Evolutionary conservation across 164 flowering plant genomes (phyloP).

Genomic region (Magnolia officinalis): DNA sequence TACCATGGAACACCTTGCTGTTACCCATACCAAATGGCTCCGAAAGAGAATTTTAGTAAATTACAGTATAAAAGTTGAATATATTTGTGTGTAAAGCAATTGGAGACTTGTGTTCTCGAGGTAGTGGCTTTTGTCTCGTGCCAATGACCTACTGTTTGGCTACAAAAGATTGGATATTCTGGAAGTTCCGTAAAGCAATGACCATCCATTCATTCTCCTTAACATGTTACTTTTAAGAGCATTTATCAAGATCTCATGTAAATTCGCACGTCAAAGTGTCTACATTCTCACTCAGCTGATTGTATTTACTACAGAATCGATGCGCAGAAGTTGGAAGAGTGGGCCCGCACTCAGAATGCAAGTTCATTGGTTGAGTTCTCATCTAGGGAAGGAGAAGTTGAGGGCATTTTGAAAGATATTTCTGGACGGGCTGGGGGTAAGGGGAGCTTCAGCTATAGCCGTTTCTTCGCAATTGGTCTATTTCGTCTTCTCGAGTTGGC

Average conservation of each 20-base stretch:
- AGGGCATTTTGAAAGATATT: slow-evolving; percentile 70
- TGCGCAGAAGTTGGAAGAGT: slow-evolving; percentile 85
- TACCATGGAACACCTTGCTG: too few species aligned
- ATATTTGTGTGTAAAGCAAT: too few species aligned
- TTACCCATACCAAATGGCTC: too few species aligned
- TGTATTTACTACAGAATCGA: slow-evolving; percentile 49
- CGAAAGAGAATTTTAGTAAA: too few species aligned
- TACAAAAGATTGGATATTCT: background rate
- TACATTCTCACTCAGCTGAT: background rate
- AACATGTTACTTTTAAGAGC: background rate
- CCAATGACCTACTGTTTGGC: background rate
- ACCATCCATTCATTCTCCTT: background rate
- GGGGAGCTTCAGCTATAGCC: slow-evolving; percentile 83
- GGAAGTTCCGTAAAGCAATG: background rate
- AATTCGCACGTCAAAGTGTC: background rate
- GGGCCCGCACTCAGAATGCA: slow-evolving; percentile 80
- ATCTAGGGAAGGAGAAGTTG: slow-evolving; percentile 86
- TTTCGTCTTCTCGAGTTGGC: slow-evolving; percentile 93
- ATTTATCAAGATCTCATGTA: background rate
- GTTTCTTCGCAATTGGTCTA: slow-evolving; percentile 91
- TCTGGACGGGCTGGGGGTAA: slow-evolving; percentile 71
- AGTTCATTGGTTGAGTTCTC: slow-evolving; percentile 68
- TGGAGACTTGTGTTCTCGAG: too few species aligned
- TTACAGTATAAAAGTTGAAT: too few species aligned
- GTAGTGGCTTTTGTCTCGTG: background rate